phyloP scores from a whole-genome alignment of 352 stramenopile genomes.

The Phytopythium litorale region DNA sequence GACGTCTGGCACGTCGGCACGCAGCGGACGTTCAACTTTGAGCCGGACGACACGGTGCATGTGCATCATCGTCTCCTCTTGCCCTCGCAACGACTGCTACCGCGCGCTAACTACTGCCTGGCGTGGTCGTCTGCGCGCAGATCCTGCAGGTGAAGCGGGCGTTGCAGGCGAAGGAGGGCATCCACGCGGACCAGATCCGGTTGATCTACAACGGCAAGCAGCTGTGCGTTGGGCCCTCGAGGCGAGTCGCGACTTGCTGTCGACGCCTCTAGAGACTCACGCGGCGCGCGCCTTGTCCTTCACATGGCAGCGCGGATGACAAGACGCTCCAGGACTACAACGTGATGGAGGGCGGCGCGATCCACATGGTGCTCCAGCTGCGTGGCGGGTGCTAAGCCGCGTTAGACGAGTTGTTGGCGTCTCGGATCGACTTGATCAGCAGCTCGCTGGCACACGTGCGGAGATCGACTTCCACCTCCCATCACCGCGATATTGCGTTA shows the following conservation, averaged over 20 bases:
- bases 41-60: conserved; percentile 77
- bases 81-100: not conserved
- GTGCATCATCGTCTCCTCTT: not conserved
- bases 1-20: not conserved
- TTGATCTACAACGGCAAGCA: conserved; percentile 99
- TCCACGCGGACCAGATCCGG: conserved; percentile 86
- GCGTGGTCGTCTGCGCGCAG: conserved; percentile 19
- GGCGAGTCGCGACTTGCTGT: not conserved
- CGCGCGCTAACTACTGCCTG: not conserved
- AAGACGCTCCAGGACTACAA: conserved; percentile 97
- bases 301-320: conserved; percentile 82
- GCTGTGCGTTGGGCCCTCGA: conserved; percentile 47
- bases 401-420: not conserved
- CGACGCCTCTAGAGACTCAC: not conserved
- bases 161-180: conserved; percentile 98
- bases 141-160: conserved; percentile 97
- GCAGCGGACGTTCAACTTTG: conserved; percentile 88
- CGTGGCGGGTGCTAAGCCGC: conserved; percentile 81
- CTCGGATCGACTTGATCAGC: not conserved
- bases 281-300: conserved; percentile 7
- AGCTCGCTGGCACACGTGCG: not conserved
- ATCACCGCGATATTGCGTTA: not conserved
- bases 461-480: not conserved
- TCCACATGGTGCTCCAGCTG: conserved; percentile 99
- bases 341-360: conserved; percentile 94